phyloP scores from a whole-genome alignment of 1,284 basidiomycete species.

The Naganishia sp. region DNA sequence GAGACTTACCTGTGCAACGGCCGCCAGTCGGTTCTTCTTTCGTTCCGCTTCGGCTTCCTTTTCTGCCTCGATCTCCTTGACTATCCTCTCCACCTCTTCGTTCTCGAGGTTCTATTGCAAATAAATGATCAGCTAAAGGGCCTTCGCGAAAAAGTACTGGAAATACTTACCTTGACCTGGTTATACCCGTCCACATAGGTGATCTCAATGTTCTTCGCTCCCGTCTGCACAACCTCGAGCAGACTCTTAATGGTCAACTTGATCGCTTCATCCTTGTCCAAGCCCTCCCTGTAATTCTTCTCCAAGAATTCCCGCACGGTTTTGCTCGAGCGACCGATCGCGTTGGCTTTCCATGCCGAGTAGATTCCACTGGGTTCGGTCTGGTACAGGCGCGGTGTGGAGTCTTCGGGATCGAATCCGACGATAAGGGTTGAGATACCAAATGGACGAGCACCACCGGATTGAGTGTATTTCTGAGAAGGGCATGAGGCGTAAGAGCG shows the following conservation, averaged over 20 bases:
- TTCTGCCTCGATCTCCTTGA: constrained; percentile 86
- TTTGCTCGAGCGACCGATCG: constrained; percentile 96
- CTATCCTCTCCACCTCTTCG: constrained; percentile 84
- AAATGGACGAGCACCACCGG: constrained; percentile 96
- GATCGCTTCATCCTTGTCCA: constrained; percentile 84
- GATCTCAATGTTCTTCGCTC: constrained; percentile 98
- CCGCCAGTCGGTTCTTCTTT: constrained; percentile 73
- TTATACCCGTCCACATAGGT: constrained; percentile 94
- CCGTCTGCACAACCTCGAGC: constrained; percentile 97
- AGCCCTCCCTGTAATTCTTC: constrained; percentile 94
- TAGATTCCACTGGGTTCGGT: constrained; percentile 98
- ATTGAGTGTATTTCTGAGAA: constrained; percentile 91
- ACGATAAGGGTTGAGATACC: constrained; percentile 96
- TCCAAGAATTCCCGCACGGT: constrained; percentile 98
- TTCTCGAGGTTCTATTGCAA: constrained; percentile 72
- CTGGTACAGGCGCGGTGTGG: constrained; percentile 84
- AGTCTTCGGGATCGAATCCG: constrained; percentile 94
- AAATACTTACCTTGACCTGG: constrained; percentile 72
- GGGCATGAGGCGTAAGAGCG: neutral
- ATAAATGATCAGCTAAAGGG: neutral
- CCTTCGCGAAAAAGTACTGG: neutral
- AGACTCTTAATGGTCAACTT: constrained; percentile 95
- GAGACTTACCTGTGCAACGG: constrained; percentile 55
- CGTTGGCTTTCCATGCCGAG: constrained; percentile 99
- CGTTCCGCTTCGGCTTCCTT: constrained; percentile 94